Percentiles rank a stretch among this genome's conserved stretches.
Conservation (phyloP, 208 protist species). For the Acanthamoeba polyphaga region DNA sequence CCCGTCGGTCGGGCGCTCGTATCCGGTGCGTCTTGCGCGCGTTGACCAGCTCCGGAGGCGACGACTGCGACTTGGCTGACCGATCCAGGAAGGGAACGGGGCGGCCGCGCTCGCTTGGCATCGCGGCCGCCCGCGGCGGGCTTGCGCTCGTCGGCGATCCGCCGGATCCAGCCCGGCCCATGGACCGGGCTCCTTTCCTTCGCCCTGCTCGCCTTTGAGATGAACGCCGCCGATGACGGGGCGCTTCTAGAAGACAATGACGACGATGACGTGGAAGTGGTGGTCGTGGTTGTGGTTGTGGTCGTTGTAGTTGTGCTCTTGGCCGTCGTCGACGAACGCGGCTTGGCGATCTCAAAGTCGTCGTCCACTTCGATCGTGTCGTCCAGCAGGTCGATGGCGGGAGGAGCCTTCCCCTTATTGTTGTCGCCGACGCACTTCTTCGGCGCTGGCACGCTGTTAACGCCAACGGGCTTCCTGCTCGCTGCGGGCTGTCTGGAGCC, state of each 20-base stretch:
- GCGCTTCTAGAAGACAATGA: not conserved
- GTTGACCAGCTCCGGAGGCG: not conserved
- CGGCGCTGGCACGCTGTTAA: not conserved
- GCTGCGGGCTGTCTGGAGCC: not conserved
- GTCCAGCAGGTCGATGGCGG: constrained; percentile 30
- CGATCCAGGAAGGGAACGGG: constrained; percentile 20
- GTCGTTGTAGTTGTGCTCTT: not conserved
- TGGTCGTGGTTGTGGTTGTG: not conserved
- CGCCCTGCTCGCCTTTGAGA: not conserved
- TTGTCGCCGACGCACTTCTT: not conserved
- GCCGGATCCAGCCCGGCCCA: not conserved
- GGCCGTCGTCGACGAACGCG: not conserved
- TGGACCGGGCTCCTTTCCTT: not conserved
- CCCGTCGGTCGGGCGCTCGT: not conserved
- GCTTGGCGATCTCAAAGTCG: not conserved
- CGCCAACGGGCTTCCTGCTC: not conserved
- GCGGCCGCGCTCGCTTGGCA: not conserved
- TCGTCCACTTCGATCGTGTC: constrained; percentile 35
- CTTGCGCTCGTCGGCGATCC: not conserved
- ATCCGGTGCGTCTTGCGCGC: not conserved
- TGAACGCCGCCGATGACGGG: not conserved
- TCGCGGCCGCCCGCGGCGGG: not conserved
- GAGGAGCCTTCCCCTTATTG: not conserved
- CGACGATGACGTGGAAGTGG: not conserved
- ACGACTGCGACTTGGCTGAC: constrained; percentile 2